Conservation (phyloP, 331 rosid species). For the Pyracantha coccinea region DNA sequence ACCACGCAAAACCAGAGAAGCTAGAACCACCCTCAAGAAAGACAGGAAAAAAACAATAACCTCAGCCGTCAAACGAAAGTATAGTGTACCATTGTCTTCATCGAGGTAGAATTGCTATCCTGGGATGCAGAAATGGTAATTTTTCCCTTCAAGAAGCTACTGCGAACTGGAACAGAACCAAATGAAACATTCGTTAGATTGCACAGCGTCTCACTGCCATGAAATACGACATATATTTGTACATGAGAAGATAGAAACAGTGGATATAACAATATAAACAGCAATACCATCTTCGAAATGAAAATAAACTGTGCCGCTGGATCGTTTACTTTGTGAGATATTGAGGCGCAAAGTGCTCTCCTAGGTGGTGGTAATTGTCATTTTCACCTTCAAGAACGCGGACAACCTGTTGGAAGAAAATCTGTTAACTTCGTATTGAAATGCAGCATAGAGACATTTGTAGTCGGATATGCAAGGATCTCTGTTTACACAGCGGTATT, state of each 20-base stretch:
- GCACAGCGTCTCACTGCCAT: background rate
- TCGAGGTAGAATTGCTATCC: constrained; percentile 34
- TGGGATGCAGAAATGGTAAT: constrained; percentile 28
- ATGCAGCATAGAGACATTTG: background rate
- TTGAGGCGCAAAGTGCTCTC: constrained; percentile 33
- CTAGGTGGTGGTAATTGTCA: constrained; percentile 34
- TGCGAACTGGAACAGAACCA: background rate
- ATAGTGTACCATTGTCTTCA: background rate
- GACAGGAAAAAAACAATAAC: background rate
- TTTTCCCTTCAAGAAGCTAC: constrained; percentile 45
- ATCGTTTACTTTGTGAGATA: constrained; percentile 18
- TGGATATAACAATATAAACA: background rate
- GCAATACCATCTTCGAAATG: background rate
- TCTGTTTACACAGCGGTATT: background rate
- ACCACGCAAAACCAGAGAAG: background rate
- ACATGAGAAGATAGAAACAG: background rate
- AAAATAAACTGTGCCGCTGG: background rate
- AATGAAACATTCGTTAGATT: background rate
- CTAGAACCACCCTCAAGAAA: background rate
- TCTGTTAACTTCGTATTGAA: background rate
- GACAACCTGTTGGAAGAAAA: constrained; percentile 45
- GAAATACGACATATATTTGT: too few species aligned
- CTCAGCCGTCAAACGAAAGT: background rate
- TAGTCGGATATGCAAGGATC: background rate
- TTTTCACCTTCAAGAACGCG: constrained; percentile 81